Conservation (phyloP, 2,329 filamentous ascomycete genomes). For the Paraconiothyrium sp. region DNA sequence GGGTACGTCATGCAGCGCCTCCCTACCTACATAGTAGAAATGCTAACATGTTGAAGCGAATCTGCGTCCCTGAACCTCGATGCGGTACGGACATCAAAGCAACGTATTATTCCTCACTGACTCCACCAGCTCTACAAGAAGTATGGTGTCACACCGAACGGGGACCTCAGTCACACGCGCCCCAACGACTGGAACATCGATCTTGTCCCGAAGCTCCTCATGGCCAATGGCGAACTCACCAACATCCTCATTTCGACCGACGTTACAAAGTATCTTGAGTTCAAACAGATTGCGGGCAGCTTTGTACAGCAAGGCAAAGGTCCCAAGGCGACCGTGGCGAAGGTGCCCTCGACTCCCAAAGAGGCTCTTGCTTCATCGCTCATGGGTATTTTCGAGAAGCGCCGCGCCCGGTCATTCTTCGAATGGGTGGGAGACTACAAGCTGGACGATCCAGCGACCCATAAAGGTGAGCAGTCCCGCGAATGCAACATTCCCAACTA, state of each 20-base stretch:
- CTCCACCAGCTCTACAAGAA: conserved; percentile 86
- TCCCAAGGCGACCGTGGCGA: conserved; percentile 90
- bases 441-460: conserved; percentile 79
- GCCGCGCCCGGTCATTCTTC: conserved; percentile 93
- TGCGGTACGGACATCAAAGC: conserved; percentile 64
- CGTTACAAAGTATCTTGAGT: conserved; percentile 63
- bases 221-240: conserved; percentile 97
- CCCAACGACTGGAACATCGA: conserved; percentile 99
- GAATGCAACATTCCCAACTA: neutral
- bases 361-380: conserved; percentile 90
- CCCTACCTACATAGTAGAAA: conserved; percentile 18
- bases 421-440: conserved; percentile 94
- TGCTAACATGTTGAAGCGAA: conserved; percentile 68
- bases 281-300: conserved; percentile 82
- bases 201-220: conserved; percentile 96
- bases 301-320: conserved; percentile 90
- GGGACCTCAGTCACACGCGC: conserved; percentile 75
- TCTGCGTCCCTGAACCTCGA: conserved; percentile 97
- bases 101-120: conserved; percentile 52
- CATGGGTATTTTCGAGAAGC: conserved; percentile 98
- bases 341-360: conserved; percentile 91
- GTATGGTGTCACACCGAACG: conserved; percentile 85
- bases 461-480: conserved; percentile 75
- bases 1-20: conserved; percentile 69
- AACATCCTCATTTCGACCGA: conserved; percentile 98